These are phyloP conservation scores for Gossypium rotundifolium DNA, from an alignment of 345 rosid species.

Conservation along the genomic window DNA sequence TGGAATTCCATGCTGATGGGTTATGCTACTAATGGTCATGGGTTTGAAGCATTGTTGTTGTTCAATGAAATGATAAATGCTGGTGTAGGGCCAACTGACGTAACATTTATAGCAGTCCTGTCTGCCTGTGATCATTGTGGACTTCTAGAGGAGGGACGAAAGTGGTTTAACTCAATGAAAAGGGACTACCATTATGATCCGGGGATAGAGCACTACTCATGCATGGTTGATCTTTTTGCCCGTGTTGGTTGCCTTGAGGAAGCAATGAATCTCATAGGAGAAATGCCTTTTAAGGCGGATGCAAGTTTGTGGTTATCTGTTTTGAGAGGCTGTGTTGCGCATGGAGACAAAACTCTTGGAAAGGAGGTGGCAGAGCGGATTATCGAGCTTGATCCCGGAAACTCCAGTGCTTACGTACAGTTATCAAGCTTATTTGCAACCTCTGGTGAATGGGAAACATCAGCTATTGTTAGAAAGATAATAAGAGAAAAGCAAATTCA, in stretches of 20 bases:
- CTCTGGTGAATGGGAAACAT: conserved; percentile 77
- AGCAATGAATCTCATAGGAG: conserved; percentile 47
- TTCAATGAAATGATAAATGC: conserved; percentile 62
- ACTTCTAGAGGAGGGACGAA: conserved; percentile 60
- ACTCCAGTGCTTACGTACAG: conserved; percentile 67
- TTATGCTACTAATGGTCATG: conserved; percentile 77
- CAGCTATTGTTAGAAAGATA: conserved; percentile 43
- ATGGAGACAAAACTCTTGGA: conserved; percentile 62
- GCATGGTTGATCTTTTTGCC: conserved; percentile 75
- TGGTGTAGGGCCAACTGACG: conserved; percentile 41
- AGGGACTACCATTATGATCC: conserved; percentile 48
- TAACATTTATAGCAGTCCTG: conserved; percentile 58
- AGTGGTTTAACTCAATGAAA: conserved; percentile 59
- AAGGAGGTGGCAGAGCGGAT: conserved; percentile 59
- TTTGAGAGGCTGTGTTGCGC: conserved; percentile 66
- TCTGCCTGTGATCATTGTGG: conserved; percentile 88
- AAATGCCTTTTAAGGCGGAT: conserved; percentile 62
- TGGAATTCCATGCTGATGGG: conserved; percentile 92
- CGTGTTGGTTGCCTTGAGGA: conserved; percentile 71
- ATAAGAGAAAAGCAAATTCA: conserved; percentile 42
- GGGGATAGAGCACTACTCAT: conserved; percentile 66
- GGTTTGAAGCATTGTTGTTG: conserved; percentile 50
- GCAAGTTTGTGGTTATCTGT: conserved; percentile 68
- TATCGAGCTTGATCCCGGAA: conserved; percentile 73
- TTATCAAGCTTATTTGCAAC: conserved; percentile 59